Evolutionary conservation across 306 rosid species (phyloP), one percentile per base, ranked within the genome.

Genomic region (Oxytropis ochrocephala): DNA sequence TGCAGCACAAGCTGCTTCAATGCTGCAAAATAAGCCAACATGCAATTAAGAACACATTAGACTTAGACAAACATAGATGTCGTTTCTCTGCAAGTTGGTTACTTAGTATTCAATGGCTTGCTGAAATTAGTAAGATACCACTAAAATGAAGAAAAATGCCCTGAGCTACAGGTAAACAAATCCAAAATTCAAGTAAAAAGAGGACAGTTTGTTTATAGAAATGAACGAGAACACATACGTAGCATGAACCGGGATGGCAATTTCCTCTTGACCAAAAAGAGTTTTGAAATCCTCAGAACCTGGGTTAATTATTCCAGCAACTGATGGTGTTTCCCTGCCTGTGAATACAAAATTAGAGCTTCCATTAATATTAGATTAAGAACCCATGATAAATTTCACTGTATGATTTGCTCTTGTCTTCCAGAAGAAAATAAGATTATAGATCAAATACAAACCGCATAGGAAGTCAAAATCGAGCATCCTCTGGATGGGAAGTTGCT

Each of bases 401-500:
- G 8, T 19, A 44, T 53, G 33, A 35, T 53, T 64, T 19, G 1
- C 12, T 55, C 35, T n/a, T n/a, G 56, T 54, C 12, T 0, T 42
- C 39, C 30, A 27, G 56, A 56, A 36, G 41, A 79, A 24, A 67
- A 73, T 46, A 18, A n/a, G n/a, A 67, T 27, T 38, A 78, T 6
- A 69, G 46, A 65, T 47, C 53, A 24, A 2, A 66, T 14, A 78
- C 92, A 27, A 66, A 95, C 99, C 99, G 4, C 99, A 95, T 48
- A 95, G 99, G 83, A 91, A 91, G 86, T 95, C 99, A 78, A 95
- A 95, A 85, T 95, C 99, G 54, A 95, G 97, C 99, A 95, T 95
- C 81, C 97, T 83, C 81, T 95, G 99, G 71, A 91, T 85, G 29
- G 99, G 99, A 63, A 95, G 92, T 71, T 95, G 99, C 87, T 95